These are phyloP conservation scores for Neonothopanus nambi DNA, from an alignment of 1,284 basidiomycete species.

Conservation along the genomic window DNA sequence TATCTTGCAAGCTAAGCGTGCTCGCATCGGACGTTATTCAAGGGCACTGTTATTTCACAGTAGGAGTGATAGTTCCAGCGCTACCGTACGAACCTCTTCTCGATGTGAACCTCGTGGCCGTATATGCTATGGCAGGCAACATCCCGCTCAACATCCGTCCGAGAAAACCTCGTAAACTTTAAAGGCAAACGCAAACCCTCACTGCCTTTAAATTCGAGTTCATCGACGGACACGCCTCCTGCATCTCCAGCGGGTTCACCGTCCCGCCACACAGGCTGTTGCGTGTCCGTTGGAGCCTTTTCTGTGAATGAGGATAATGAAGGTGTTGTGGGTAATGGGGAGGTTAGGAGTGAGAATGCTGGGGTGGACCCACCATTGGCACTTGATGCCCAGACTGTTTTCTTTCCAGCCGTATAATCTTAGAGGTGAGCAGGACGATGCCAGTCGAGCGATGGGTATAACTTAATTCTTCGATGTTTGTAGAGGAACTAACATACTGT, in stretches of 20 bases:
- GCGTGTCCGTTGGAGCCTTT: conserved; percentile 29
- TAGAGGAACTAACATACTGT: conserved; percentile 49
- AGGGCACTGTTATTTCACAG: conserved; percentile 50
- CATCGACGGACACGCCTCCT: background rate
- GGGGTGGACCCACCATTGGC: conserved; percentile 20
- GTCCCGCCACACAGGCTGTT: conserved; percentile 31
- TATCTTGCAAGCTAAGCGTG: conserved; percentile 33
- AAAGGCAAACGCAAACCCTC: background rate
- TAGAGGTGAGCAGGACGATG: conserved; percentile 44
- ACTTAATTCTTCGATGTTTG: background rate
- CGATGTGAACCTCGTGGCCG: conserved; percentile 31
- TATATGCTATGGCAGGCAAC: conserved; percentile 9
- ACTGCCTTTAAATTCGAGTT: background rate
- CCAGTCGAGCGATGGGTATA: background rate
- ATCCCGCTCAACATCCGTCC: background rate
- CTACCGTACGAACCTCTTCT: conserved; percentile 21
- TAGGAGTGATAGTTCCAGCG: conserved; percentile 28
- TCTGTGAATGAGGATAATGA: background rate
- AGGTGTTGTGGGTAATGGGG: background rate
- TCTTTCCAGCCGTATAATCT: conserved; percentile 47
- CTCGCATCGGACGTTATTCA: conserved; percentile 54
- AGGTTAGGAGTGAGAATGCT: conserved; percentile 16
- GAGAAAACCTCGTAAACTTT: background rate
- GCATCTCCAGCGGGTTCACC: background rate
- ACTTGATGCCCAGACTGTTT: conserved; percentile 37